Conservation (phyloP, 441 rosid species). For the Aleurites moluccanus region DNA sequence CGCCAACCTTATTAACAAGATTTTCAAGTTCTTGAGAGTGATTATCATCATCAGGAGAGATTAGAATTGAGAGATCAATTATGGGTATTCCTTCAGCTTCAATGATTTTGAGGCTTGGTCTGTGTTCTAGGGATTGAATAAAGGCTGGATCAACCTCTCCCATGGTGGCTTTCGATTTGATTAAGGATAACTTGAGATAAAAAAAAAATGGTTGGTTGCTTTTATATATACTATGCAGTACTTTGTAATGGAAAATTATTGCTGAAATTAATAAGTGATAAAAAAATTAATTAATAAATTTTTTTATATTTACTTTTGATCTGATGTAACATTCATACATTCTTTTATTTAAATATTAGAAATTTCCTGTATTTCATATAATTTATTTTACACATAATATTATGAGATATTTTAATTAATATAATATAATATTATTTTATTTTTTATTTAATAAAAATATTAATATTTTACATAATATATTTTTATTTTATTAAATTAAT, state of each 20-base stretch:
- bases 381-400: too few relatives aligned
- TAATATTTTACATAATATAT: too few relatives aligned
- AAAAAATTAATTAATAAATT: too few relatives aligned
- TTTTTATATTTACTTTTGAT: too few relatives aligned
- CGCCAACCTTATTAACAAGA: constrained; percentile 40
- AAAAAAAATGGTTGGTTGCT: background rate
- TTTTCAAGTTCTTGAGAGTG: constrained; percentile 17
- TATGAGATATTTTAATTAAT: too few relatives aligned
- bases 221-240: background rate
- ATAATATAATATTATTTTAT: too few relatives aligned
- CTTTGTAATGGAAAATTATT: background rate
- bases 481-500: too few relatives aligned
- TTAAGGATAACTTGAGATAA: background rate
- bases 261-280: too few relatives aligned
- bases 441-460: too few relatives aligned
- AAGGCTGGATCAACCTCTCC: constrained; percentile 43
- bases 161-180: constrained; percentile 22
- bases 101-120: constrained; percentile 29
- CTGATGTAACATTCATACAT: too few relatives aligned
- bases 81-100: constrained; percentile 41
- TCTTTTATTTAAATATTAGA: too few relatives aligned
- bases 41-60: constrained; percentile 12
- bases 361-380: too few relatives aligned
- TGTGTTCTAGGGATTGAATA: constrained; percentile 40
- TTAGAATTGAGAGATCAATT: constrained; percentile 50